Evolutionary conservation across 73 alveolate species (phyloP).

Genomic region (Diophrys appendiculata): DNA sequence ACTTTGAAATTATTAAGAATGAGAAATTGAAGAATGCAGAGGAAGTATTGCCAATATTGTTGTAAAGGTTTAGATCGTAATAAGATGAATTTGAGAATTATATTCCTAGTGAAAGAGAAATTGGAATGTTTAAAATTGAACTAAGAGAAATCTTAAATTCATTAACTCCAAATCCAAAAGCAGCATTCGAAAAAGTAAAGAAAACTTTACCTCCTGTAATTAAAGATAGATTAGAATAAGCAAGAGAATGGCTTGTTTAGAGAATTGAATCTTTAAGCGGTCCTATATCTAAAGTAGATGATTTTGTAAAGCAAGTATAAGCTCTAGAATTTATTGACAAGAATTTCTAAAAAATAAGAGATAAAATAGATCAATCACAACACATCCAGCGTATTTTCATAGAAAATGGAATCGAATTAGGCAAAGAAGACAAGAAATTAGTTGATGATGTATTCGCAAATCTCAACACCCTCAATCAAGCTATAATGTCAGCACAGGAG

Average conservation of each 20-base stretch:
- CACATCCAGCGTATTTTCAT: slow-evolving; percentile 36
- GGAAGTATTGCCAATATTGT: slow-evolving; percentile 50
- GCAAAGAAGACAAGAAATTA: slow-evolving; percentile 76
- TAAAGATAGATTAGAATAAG: slow-evolving; percentile 48
- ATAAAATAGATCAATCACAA: slow-evolving; percentile 57
- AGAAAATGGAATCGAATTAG: slow-evolving; percentile 36
- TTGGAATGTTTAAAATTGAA: slow-evolving; percentile 68
- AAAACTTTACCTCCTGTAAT: slow-evolving; percentile 55
- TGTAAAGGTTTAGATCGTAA: slow-evolving; percentile 47
- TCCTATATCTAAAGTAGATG: slow-evolving; percentile 61
- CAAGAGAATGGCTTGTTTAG: slow-evolving; percentile 62
- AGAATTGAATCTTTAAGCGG: slow-evolving; percentile 54
- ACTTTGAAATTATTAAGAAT: slow-evolving; percentile 36
- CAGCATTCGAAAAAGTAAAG: slow-evolving; percentile 53
- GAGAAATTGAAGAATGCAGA: slow-evolving; percentile 54
- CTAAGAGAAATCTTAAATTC: slow-evolving; percentile 47
- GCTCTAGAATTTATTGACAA: slow-evolving; percentile 69
- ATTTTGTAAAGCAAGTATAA: slow-evolving; percentile 68
- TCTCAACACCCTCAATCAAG: slow-evolving; percentile 31
- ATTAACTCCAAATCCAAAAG: slow-evolving; percentile 56
- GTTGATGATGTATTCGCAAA: slow-evolving; percentile 46
- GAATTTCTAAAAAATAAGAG: slow-evolving; percentile 61
- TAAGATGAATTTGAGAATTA: slow-evolving; percentile 35
- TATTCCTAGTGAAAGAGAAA: slow-evolving; percentile 57
- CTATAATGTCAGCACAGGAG: slow-evolving; percentile 43